Base-by-base conservation (phyloP, 805 yeast species). In the Sungouiozyma intestinalis region DNA sequence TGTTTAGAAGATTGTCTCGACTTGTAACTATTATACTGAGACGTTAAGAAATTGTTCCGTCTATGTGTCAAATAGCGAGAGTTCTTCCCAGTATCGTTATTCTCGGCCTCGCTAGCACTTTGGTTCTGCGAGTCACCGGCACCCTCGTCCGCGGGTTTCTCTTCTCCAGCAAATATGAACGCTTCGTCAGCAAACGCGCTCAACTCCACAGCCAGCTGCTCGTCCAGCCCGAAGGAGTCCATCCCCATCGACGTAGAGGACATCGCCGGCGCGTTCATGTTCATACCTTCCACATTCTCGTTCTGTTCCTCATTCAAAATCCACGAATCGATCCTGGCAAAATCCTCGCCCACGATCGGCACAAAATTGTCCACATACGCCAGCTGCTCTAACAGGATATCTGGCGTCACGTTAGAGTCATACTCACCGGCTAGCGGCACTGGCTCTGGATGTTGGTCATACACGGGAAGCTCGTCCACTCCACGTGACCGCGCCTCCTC, bases 141-240 rank as follows among this genome's bases (percentile, higher is more conserved):
- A n/a, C n/a, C n/a, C n/a, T n/a, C n/a, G n/a, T n/a, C n/a, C 17
- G 7, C 31, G 21, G 47, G 40, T 33, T 49, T 49, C 31, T 82
- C 90, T 54, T 84, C 92, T 55, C 83, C 92, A 1, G 90, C 86
- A 55, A 83, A 83, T 2, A 83, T 73, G 50, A 83, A 83, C 2
- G 85, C 73, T 45, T 81, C 88, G 52, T 82, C 88, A 0, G 88
- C 90, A 69, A 83, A 83, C 1, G 87, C 88, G 15, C 85, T 83
- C 48, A 83, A 68, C 54, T 83, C 92, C 15, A 74, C 76, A 4
- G 77, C 72, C 19, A 74, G 51, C 40, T 74, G 71, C 46, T 73
- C 77, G 49, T 74, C 79, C 20, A 73, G 64, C 2, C 45, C 46
- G 16, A 43, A 48, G 1, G 45, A 14, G 19, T 47, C 41, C 29